Conservation (phyloP, 2,329 filamentous ascomycete genomes). For the Fulvia fulva region DNA sequence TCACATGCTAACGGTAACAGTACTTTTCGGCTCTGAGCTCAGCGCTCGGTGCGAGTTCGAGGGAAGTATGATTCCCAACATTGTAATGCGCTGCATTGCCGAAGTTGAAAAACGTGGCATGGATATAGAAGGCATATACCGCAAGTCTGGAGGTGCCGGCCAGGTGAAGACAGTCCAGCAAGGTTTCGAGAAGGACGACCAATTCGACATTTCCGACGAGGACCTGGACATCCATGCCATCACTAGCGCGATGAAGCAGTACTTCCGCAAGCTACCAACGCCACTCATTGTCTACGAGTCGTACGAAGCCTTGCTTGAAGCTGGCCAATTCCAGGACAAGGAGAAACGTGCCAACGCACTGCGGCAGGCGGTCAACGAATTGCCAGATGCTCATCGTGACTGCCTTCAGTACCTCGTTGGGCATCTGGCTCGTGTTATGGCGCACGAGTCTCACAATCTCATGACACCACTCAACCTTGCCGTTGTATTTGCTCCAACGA, state of each 20-base stretch:
- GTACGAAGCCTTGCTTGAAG: conserved; percentile 84
- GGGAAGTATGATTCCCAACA: conserved; percentile 79
- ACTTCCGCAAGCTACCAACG: conserved; percentile 87
- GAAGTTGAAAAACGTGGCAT: conserved; percentile 95
- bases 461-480: conserved; percentile 97
- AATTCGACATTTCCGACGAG: conserved; percentile 88
- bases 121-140: conserved; percentile 96
- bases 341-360: conserved; percentile 68
- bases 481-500: conserved; percentile 95
- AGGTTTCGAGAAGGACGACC: conserved; percentile 74
- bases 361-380: conserved; percentile 67
- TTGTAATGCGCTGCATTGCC: conserved; percentile 90
- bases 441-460: conserved; percentile 77
- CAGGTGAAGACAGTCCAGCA: conserved; percentile 87
- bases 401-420: conserved; percentile 91
- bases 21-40: conserved; percentile 85
- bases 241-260: conserved; percentile 93
- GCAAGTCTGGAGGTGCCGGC: conserved; percentile 90
- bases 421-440: conserved; percentile 82
- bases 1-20: conserved; percentile 34
- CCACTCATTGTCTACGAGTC: conserved; percentile 89
- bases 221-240: conserved; percentile 94
- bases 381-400: conserved; percentile 81
- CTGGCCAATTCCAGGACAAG: conserved; percentile 55
- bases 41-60: conserved; percentile 82